phyloP scores from a whole-genome alignment of 169 alveolate genomes.

The Perkinsus chesapeaki region DNA sequence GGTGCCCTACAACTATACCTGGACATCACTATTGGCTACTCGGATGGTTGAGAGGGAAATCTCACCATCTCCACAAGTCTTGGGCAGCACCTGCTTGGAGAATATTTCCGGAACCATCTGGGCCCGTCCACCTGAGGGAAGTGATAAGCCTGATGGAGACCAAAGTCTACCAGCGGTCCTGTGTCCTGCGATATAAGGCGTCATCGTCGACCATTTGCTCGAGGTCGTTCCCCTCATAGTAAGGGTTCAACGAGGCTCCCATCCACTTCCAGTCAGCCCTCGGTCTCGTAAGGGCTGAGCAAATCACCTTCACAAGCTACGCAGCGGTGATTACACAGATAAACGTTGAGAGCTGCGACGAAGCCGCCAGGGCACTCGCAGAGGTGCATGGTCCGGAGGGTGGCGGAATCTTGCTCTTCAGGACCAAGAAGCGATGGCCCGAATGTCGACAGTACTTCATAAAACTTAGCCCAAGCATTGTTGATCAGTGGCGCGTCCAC shows the following conservation, averaged over 20 bases:
- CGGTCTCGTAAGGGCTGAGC: background rate
- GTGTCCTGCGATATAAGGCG: conserved; percentile 27
- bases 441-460: conserved; percentile 25
- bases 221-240: conserved; percentile 27
- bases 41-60: background rate
- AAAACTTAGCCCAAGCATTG: conserved; percentile 35
- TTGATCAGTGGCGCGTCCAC: conserved; percentile 8
- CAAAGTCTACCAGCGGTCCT: background rate
- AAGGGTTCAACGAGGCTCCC: conserved; percentile 32
- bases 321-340: conserved; percentile 17
- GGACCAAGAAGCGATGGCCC: conserved; percentile 20
- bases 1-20: background rate
- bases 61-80: background rate
- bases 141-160: background rate
- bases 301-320: background rate
- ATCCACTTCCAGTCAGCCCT: conserved; percentile 19
- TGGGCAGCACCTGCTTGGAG: background rate
- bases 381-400: conserved; percentile 28
- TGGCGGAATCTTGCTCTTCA: background rate
- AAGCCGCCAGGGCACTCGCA: conserved; percentile 44
- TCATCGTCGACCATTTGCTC: conserved; percentile 28
- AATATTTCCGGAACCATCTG: background rate
- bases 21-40: background rate
- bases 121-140: background rate
- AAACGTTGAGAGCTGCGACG: conserved; percentile 31